Conservation (phyloP, 2,329 filamentous ascomycete species). For the Neofusicoccum sp. region DNA sequence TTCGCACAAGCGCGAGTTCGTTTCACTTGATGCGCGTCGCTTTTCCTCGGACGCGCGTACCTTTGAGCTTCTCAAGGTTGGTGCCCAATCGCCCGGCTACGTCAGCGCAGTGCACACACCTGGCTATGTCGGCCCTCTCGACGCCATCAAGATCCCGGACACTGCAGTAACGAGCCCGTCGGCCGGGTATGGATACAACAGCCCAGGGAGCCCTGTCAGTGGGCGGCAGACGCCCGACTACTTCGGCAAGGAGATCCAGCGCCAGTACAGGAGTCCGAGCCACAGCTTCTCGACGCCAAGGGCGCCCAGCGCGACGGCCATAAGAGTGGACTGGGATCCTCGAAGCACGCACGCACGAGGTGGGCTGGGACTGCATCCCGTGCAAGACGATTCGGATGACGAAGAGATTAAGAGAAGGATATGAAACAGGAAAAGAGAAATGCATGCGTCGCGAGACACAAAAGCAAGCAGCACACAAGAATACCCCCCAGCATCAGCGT, state of each 20-base stretch:
- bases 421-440: slow-evolving; percentile 4
- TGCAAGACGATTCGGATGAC: slow-evolving; percentile 13
- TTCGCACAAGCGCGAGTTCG: slow-evolving; percentile 73
- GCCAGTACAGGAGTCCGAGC: slow-evolving; percentile 41
- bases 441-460: not conserved
- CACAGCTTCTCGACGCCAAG: slow-evolving; percentile 48
- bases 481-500: not conserved
- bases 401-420: slow-evolving; percentile 9
- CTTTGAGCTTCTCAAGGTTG: slow-evolving; percentile 40
- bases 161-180: slow-evolving; percentile 26
- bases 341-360: slow-evolving; percentile 41
- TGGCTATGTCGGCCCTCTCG: slow-evolving; percentile 18
- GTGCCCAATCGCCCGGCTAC: slow-evolving; percentile 13
- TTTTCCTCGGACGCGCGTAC: slow-evolving; percentile 35
- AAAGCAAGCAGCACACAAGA: not conserved
- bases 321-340: slow-evolving; percentile 37
- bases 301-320: slow-evolving; percentile 32
- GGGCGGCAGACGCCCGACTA: slow-evolving; percentile 34
- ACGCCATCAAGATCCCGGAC: slow-evolving; percentile 29
- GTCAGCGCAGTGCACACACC: slow-evolving; percentile 28
- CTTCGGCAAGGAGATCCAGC: slow-evolving; percentile 39
- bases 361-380: slow-evolving; percentile 27
- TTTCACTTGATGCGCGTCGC: slow-evolving; percentile 75
- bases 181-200: slow-evolving; percentile 1
- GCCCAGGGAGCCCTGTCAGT: slow-evolving; percentile 18